Conservation (phyloP, 1,284 basidiomycete genomes). For the Ustilago crameri region DNA sequence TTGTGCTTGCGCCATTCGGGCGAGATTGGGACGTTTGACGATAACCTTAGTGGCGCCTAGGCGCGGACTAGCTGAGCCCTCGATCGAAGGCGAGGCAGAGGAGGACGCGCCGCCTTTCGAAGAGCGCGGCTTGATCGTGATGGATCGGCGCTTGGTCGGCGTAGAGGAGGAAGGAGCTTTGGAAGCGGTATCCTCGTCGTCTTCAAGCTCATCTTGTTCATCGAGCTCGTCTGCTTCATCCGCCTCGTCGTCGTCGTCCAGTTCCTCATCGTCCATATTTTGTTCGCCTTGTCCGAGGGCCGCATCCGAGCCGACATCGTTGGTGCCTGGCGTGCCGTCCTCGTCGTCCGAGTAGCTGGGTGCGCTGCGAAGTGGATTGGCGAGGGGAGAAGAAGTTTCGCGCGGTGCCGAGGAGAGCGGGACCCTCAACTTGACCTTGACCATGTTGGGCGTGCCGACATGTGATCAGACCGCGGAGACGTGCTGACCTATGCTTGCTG, state of each 20-base stretch:
- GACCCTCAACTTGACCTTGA: constrained; percentile 52
- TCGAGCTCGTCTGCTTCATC: constrained; percentile 43
- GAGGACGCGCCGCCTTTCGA: constrained; percentile 12
- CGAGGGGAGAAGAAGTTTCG: constrained; percentile 44
- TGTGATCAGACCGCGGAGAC: too few species aligned
- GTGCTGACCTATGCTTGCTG: too few species aligned
- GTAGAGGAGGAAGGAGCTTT: constrained; percentile 17
- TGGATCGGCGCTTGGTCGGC: constrained; percentile 29
- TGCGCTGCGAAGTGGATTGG: constrained; percentile 35
- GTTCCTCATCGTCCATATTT: constrained; percentile 16
- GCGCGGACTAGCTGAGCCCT: constrained; percentile 36
- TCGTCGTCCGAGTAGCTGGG: constrained; percentile 48
- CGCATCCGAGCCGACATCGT: constrained; percentile 1
- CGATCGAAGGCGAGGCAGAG: constrained; percentile 34
- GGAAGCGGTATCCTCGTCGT: constrained; percentile 19
- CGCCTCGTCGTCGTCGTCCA: constrained; percentile 24
- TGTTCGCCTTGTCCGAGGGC: background rate
- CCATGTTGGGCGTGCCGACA: too few species aligned
- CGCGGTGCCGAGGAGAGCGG: constrained; percentile 46
- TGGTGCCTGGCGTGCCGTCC: constrained; percentile 8
- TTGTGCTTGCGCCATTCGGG: constrained; percentile 28
- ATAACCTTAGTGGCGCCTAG: constrained; percentile 12
- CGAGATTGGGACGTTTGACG: constrained; percentile 17
- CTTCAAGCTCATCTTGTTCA: constrained; percentile 47
- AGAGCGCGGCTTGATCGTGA: constrained; percentile 43